Evolutionary conservation across 1,284 basidiomycete genomes (phyloP), one percentile per base, ranked within the genome.

Genomic region (Ustilago lituana): DNA sequence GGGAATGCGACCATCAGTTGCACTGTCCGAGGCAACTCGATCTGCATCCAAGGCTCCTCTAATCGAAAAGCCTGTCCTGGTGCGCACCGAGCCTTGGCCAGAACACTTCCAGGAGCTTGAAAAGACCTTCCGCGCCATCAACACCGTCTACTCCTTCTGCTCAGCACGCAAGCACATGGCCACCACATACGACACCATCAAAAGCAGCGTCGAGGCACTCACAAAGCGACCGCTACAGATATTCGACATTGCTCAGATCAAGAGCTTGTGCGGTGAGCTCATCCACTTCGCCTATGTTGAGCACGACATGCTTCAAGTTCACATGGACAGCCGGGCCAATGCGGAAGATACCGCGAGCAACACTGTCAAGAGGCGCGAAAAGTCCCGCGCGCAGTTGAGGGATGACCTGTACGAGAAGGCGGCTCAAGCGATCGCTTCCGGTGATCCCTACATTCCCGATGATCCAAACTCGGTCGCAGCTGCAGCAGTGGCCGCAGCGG

Each of bases 81-180:
- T 59, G 22, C 62, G 68, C 36, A 59, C 35, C n/a, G 61, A 68
- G 22, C 64, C 64, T 4, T 84, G 83, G 73, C 83, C 84, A 5
- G 73, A 81, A 8, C 83, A 83, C 47, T 84, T 84, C 43, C 38
- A 74, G 14, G 61, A 77, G 22, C 78, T 84, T 9, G 82, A 84
- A 62, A 77, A 82, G 72, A 80, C 78, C 8, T 84, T 84, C 70
- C 82, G 93, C 90, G 91, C 93, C 15, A 84, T 95, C 58, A 94
- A 94, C 74, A 93, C 92, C 5, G 91, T 95, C 2, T 87, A 94
- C 49, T 92, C 91, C 0, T 95, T 95, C 76, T 87, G 92, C 53
- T 90, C 91, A 3, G 89, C 91, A 0, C 86, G 91, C 71, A 92
- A 92, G 73, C 89, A 92, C 68, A 84, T 95, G 47, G 90, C 91